Percentiles rank a stretch among this genome's conserved stretches.
These are phyloP conservation scores for Quaeritorhiza haematococci DNA, from an alignment of 371 early-diverging fungal species.

Conservation along the genomic window DNA sequence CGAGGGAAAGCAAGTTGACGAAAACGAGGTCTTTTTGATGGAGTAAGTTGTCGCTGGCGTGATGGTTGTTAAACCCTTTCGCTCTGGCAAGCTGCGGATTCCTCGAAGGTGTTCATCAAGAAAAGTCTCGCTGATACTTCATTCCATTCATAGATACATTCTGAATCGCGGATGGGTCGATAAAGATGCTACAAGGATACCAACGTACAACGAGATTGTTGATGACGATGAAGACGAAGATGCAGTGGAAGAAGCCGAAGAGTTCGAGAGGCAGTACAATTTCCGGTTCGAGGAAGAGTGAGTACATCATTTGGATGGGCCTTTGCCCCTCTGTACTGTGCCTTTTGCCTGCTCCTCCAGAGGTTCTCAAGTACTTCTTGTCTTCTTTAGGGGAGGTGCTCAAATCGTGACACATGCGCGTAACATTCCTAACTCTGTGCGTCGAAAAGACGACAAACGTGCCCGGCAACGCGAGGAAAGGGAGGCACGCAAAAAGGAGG, in stretches of 20 bases:
- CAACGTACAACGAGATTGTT: slow-evolving; percentile 63
- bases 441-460: slow-evolving; percentile 72
- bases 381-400: slow-evolving; percentile 39
- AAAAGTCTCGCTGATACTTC: no score
- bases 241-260: slow-evolving; percentile 68
- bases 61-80: neutral
- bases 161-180: slow-evolving; percentile 93
- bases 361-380: neutral
- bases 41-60: slow-evolving; percentile 46
- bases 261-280: slow-evolving; percentile 87
- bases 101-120: no score
- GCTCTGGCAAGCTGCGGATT: no score
- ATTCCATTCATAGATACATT: slow-evolving; percentile 51
- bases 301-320: slow-evolving; percentile 1
- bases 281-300: slow-evolving; percentile 90
- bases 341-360: no score
- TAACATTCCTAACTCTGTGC: slow-evolving; percentile 55
- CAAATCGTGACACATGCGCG: slow-evolving; percentile 71
- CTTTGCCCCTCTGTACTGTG: neutral
- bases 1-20: slow-evolving; percentile 16
- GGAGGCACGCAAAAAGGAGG: slow-evolving; percentile 64
- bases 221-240: slow-evolving; percentile 42
- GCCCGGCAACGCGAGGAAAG: slow-evolving; percentile 61
- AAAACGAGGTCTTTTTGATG: slow-evolving; percentile 84
- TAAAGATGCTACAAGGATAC: slow-evolving; percentile 49